Evolutionary conservation across 495 filamentous ascomycete genomes (phyloP), one percentile per base, ranked within the genome.

Genomic region (Penicillium dipodomyicola): DNA sequence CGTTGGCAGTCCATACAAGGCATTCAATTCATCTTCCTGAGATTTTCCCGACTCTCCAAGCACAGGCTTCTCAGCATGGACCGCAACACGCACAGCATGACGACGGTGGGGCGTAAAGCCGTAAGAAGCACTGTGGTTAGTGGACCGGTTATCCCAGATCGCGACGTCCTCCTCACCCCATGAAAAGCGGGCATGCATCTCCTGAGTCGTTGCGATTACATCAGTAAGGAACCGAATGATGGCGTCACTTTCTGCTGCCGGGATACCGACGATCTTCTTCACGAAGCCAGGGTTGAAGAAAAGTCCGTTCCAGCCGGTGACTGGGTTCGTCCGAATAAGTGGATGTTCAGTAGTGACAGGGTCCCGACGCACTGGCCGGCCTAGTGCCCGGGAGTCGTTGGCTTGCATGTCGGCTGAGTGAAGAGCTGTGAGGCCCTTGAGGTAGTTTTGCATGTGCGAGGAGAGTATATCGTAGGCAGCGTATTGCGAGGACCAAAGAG

Each of bases 221-320:
- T 87, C 81, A 49, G 84, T 87, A 29, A 92, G 79, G 42, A 86
- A 83, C 23, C 76, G 63, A 25, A 90, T 73, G 54, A 92, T 84
- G 14, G 80, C 77, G 56, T 90, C 85, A 17, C 82, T 84, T 72
- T 91, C 87, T 1, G 60, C 65, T 33, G 84, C 82, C 15, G 84
- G 83, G 12, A 91, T 68, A 1, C 89, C 89, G 9, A 88, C 72
- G 57, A 91, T 91, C 48, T 82, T 79, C 44, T 82, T 90, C 42
- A 89, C 86, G 58, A 91, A 92, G 0, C 88, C 88, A 0, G 87
- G 87, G 62, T 90, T 90, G 65, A 88, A 83, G 70, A 87, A 91
- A 1, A 92, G 76, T 7, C 83, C 82, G 66, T 91, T 91, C 79
- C 85, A 85, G 37, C 87, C 87, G 1, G 88, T 91, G 17, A 84